Evolutionary conservation across 2,329 filamentous ascomycete species (phyloP), one percentile per base, ranked within the genome.

Genomic region (Teratosphaeria zuluensis): DNA sequence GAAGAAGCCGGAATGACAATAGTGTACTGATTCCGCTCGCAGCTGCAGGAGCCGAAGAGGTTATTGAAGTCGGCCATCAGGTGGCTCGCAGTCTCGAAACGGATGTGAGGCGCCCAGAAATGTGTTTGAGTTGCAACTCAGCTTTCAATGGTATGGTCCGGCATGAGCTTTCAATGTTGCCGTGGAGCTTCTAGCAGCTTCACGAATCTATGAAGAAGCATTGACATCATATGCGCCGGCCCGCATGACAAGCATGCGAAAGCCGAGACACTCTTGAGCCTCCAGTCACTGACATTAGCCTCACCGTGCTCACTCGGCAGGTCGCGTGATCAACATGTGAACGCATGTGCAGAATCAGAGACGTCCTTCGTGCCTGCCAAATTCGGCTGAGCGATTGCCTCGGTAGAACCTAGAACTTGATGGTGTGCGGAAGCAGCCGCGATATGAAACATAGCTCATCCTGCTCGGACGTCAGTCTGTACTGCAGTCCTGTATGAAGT

Each of bases 21-120:
- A 59, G 85, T 80, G 75, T 95, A 96, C 69, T 86, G 81, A 69
- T 94, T 95, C 61, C 92, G 84, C 59, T 91, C 90, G 73, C 92
- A 96, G 56, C 87, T 85, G 77, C 92, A 96, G 63, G 85, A 83
- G 67, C 91, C 91, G 63, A 82, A 84, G 59, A 95, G 80, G 53
- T 68, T 63, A 46, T 38, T 55, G 8, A 38, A 24, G 24, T 55
- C 54, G 31, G 32, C 21, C 54, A 55, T 55, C 24, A 46, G 28
- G 52, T 53, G 52, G 52, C 19, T 53, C 7, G 19, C 52, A 16
- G 11, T 16, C 3, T 53, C n/a, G 28, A 16, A 35, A 14, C 19
- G 14, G 51, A 31, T 14, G 14, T n/a, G 30, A n/a, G 30, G 21
- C 14, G 12, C 4, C 16, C 14, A 11, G 9, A 16, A 7, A n/a